Evolutionary conservation across 345 rosid genomes (phyloP).

Genomic region (thale cress (Arabidopsis thaliana)): TAIR10.1 NC_003071.7:18671001-18671500

Average conservation of each 20-base stretch:
- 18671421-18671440: neutral
- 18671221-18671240: slow-evolving; percentile 55
- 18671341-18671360: slow-evolving; percentile 79
- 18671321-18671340: slow-evolving; percentile 80
- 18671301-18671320: slow-evolving; percentile 90
- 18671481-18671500: slow-evolving; percentile 80
- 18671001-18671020: slow-evolving; percentile 95
- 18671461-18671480: neutral
- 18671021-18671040: slow-evolving; percentile 80
- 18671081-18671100: neutral
- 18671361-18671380: slow-evolving; percentile 80
- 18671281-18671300: slow-evolving; percentile 77
- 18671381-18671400: neutral
- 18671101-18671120: neutral
- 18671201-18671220: slow-evolving; percentile 69
- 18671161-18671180: slow-evolving; percentile 95
- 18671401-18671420: neutral
- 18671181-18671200: slow-evolving; percentile 86
- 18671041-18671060: slow-evolving; percentile 93
- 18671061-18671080: slow-evolving; percentile 71
- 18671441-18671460: neutral
- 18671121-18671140: slow-evolving; percentile 14
- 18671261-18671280: slow-evolving; percentile 59
- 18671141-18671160: slow-evolving; percentile 87
- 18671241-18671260: slow-evolving; percentile 55